Conservation (phyloP, 257 asterid genomes). For the Nicotiana knightiana region DNA sequence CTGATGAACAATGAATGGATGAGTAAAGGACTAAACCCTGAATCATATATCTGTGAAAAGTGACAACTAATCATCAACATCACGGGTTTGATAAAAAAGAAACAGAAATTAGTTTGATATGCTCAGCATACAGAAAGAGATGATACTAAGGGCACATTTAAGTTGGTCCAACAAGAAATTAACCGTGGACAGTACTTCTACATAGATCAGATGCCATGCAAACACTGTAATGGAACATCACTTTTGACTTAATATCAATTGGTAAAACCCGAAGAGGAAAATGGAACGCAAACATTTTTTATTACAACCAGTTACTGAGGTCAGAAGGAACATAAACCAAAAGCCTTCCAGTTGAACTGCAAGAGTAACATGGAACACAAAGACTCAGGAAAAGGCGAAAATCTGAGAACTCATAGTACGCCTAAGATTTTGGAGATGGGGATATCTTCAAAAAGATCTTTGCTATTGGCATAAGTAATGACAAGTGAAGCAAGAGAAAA, state of each 20-base stretch:
- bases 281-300: neutral
- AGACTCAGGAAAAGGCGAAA: neutral
- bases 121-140: neutral
- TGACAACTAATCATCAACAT: neutral
- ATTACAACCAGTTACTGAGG: neutral
- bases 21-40: neutral
- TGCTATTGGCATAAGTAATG: neutral
- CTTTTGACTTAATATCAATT: neutral
- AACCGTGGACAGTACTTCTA: neutral
- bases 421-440: neutral
- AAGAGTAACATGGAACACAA: slow-evolving; percentile 1
- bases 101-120: neutral
- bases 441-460: neutral
- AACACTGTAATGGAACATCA: neutral
- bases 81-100: neutral
- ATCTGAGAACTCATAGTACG: neutral
- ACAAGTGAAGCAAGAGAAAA: neutral
- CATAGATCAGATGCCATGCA: neutral
- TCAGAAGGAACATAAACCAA: slow-evolving; percentile 4
- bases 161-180: slow-evolving; percentile 6
- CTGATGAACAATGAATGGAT: neutral
- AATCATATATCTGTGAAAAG: neutral
- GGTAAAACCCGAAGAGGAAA: neutral
- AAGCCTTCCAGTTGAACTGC: neutral
- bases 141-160: neutral